A percentile compares a stretch with the other conserved stretches of the same genome.
phyloP scores from a whole-genome alignment of 371 early-diverging fungal genomes.

The Smittium culicis region DNA sequence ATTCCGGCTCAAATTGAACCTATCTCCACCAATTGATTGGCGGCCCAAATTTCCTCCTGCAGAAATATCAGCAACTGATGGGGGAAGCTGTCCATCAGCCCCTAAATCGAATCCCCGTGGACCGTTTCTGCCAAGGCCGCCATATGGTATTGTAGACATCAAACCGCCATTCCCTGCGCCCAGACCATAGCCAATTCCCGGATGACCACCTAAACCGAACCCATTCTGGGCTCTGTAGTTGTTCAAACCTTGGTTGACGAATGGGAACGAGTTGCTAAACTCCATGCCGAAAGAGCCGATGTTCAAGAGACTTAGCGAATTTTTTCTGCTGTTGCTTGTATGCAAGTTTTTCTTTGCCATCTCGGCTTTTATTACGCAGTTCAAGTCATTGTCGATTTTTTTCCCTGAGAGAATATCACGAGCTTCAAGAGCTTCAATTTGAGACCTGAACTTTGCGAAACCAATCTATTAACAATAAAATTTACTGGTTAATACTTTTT shows the following conservation, averaged over 20 bases:
- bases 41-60: background rate
- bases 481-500: too few species aligned
- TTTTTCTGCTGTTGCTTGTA: slow-evolving; percentile 7
- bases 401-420: slow-evolving; percentile 74
- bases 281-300: background rate
- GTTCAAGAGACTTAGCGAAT: slow-evolving; percentile 19
- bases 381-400: slow-evolving; percentile 71
- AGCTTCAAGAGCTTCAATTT: slow-evolving; percentile 72
- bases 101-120: background rate
- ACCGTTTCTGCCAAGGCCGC: background rate
- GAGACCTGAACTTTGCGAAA: slow-evolving; percentile 82
- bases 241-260: background rate
- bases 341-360: slow-evolving; percentile 87
- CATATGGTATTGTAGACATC: background rate
- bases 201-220: background rate
- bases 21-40: too few species aligned
- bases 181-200: background rate
- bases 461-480: slow-evolving; percentile 42
- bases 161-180: background rate
- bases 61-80: background rate
- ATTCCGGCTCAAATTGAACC: too few species aligned
- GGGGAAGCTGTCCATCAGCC: background rate
- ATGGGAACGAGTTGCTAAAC: background rate
- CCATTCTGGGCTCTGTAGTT: too few species aligned
- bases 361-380: slow-evolving; percentile 77